Conservation (phyloP, 1,139 yeast genomes). For the Sugiyamaella pinicola region DNA sequence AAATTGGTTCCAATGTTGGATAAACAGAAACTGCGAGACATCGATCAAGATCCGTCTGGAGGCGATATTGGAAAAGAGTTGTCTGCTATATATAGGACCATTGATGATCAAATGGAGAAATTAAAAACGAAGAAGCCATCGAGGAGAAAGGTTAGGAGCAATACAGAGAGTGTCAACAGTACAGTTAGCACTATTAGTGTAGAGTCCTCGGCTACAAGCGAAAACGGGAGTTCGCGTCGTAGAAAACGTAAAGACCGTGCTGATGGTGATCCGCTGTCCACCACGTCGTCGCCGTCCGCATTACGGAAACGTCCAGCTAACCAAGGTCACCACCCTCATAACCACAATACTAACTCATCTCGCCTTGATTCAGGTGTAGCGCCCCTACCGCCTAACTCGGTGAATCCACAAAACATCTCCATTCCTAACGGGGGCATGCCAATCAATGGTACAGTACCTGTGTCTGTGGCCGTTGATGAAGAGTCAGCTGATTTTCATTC, state of each 20-base stretch:
- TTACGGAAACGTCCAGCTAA: background rate
- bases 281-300: background rate
- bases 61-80: background rate
- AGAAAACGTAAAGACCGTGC: background rate
- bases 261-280: background rate
- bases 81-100: background rate
- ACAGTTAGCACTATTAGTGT: background rate
- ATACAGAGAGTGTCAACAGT: background rate
- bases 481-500: slow-evolving; percentile 4
- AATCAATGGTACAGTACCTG: background rate
- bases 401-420: slow-evolving; percentile 2
- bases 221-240: background rate
- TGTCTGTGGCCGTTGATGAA: slow-evolving; percentile 2
- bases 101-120: slow-evolving; percentile 6
- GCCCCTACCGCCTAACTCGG: slow-evolving; percentile 1
- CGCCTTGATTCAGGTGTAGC: background rate
- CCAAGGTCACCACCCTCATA: background rate
- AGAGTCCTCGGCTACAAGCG: no score
- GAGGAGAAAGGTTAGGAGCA: background rate
- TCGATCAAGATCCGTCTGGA: background rate
- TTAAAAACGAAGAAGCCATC: background rate
- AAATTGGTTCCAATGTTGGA: slow-evolving; percentile 7
- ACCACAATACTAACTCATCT: background rate
- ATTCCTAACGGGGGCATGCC: background rate
- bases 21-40: slow-evolving; percentile 3